A percentile compares a stretch with the other conserved stretches of the same genome.
Evolutionary conservation across 78 protist genomes (phyloP).

Genomic region (Chrysochromulina tobinii): DNA sequence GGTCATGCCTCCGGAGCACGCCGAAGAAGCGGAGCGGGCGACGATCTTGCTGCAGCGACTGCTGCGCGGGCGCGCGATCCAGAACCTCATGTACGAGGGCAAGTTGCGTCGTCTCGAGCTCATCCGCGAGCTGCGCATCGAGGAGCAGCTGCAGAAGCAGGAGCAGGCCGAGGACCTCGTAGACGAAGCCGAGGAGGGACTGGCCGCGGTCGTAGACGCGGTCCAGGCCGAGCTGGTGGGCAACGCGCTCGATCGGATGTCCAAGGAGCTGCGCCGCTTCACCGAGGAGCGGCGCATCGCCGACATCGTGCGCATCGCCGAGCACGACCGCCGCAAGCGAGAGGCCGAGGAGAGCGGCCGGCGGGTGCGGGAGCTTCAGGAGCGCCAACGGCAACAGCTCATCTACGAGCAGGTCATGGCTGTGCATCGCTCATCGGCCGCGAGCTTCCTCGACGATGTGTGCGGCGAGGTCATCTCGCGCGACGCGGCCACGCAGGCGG

Average conservation of each 20-base stretch:
- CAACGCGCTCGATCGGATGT: constrained; percentile 61
- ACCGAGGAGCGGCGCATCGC: constrained; percentile 56
- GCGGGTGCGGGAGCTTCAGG: constrained; percentile 47
- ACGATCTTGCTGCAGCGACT: constrained; percentile 69
- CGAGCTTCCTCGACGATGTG: constrained; percentile 12
- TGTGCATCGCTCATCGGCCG: constrained; percentile 14
- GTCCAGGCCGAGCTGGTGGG: constrained; percentile 49
- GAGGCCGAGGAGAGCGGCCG: constrained; percentile 70
- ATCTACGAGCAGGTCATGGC: constrained; percentile 17
- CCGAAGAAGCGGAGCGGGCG: constrained; percentile 39
- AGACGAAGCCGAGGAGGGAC: background rate
- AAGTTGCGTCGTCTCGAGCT: constrained; percentile 65
- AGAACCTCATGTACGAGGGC: constrained; percentile 68
- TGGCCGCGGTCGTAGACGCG: background rate
- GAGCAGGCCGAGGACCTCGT: background rate
- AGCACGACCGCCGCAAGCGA: constrained; percentile 47
- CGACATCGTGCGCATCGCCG: constrained; percentile 59
- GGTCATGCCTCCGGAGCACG: constrained; percentile 20
- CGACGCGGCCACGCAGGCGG: constrained; percentile 1
- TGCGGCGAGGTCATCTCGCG: background rate
- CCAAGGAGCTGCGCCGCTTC: constrained; percentile 70
- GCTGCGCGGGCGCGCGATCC: constrained; percentile 75
- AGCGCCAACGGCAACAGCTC: background rate
- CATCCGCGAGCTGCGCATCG: constrained; percentile 70
- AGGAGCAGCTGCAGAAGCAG: constrained; percentile 3